Evolutionary conservation across 192 early-diverging fungal genomes (phyloP), one percentile per base, ranked within the genome.

Genomic region (Phlyctochytrium arcticum): DNA sequence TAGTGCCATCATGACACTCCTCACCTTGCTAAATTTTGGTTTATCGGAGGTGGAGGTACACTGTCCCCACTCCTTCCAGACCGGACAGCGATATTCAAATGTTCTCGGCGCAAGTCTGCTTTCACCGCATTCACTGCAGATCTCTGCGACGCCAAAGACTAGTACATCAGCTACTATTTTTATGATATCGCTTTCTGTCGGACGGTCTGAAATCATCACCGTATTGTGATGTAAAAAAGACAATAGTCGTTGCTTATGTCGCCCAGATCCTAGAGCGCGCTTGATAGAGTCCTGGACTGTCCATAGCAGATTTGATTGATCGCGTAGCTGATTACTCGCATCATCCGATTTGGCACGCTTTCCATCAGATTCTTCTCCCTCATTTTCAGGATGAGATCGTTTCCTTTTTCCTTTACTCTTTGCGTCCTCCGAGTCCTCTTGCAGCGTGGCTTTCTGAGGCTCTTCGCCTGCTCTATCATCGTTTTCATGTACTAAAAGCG

Each of bases 261-360:
- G 21, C 21, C 3, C 54, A 30, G 12, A 12, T 9, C 23, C 0
- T 19, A 21, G 19, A n/a, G 32, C n/a, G n/a, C n/a, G n/a, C n/a
- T n/a, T n/a, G 5, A 24, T 36, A 23, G 10, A 51, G 53, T 66
- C 64, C 6, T 49, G 53, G 48, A 48, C 34, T 5, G 53, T 54
- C 64, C 64, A 66, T 4, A 66, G 5, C 17, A 54, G 54, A 17
- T 55, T 57, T 35, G 27, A 47, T 19, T 66, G 64, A 42, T 66
- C 64, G 5, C 64, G 53, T 15, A 66, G 50, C 39, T 44, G 12
- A 12, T 12, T 19, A 44, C 21, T 0, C 2, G 39, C 39, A 12
- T 44, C 39, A 19, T 44, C 39, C 12, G 21, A 44, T 12, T 44
- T 44, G 39, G 21, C 12, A n/a, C 15, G 39, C 39, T 44, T 44